A percentile compares a stretch with the other conserved stretches of the same genome.
Conservation (phyloP, 768 basidiomycete species). For the Mrakia gelida region DNA sequence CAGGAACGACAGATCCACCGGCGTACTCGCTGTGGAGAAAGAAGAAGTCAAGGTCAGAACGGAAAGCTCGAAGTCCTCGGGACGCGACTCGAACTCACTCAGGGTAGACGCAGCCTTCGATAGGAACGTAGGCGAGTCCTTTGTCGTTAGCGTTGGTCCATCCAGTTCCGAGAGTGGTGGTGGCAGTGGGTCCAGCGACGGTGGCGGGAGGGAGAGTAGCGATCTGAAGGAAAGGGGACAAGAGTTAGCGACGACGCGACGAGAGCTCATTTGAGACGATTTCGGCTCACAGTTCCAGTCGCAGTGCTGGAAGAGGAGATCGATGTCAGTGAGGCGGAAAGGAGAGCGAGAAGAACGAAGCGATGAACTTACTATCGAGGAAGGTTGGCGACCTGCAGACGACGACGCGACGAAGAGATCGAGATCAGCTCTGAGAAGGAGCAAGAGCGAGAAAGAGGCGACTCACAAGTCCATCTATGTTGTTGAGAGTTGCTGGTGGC, state of each 20-base stretch:
- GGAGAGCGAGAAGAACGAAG: neutral
- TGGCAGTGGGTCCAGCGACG: conserved; percentile 48
- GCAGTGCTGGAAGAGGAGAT: too few species aligned
- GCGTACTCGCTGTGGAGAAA: neutral
- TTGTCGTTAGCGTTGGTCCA: conserved; percentile 76
- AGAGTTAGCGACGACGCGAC: neutral
- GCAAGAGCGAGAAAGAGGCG: neutral
- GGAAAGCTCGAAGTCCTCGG: neutral
- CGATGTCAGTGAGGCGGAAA: neutral
- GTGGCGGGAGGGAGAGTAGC: conserved; percentile 48
- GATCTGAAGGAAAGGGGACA: conserved; percentile 48
- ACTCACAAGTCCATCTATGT: neutral
- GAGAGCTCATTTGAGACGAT: neutral
- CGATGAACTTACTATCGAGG: conserved; percentile 14
- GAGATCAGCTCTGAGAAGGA: neutral
- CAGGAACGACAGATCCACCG: neutral
- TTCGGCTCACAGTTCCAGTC: too few species aligned
- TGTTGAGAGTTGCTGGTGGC: conserved; percentile 10
- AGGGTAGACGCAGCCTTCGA: conserved; percentile 59
- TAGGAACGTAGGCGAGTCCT: conserved; percentile 57
- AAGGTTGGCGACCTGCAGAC: neutral
- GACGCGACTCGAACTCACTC: neutral
- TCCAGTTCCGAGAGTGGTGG: conserved; percentile 61
- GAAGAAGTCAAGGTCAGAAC: neutral
- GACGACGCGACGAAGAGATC: neutral